Percentiles rank a stretch among this genome's conserved stretches.
These are phyloP conservation scores for Acanthamoeba royreba DNA, from an alignment of 208 protist species.

Conservation along the genomic window DNA sequence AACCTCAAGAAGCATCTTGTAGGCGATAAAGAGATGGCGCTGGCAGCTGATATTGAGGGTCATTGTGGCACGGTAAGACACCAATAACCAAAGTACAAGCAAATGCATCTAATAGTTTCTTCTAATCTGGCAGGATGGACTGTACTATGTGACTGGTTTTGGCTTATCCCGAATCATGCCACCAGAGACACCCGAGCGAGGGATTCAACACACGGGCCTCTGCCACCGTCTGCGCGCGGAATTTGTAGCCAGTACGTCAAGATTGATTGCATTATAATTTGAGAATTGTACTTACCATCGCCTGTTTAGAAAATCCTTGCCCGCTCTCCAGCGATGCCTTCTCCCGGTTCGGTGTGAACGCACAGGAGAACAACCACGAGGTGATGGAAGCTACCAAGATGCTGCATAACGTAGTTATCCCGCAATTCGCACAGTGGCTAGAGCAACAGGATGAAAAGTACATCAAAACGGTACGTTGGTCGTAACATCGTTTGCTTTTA, in stretches of 20 bases:
- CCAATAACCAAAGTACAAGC: neutral
- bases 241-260: slow-evolving; percentile 38
- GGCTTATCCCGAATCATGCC: slow-evolving; percentile 39
- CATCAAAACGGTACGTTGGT: slow-evolving; percentile 5
- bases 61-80: neutral
- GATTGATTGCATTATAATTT: neutral
- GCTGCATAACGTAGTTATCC: slow-evolving; percentile 34
- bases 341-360: slow-evolving; percentile 25
- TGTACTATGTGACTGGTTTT: slow-evolving; percentile 32
- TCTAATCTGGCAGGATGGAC: neutral
- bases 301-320: neutral
- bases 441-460: slow-evolving; percentile 31
- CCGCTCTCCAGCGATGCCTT: slow-evolving; percentile 44
- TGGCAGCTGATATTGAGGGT: slow-evolving; percentile 14
- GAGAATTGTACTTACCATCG: neutral
- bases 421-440: slow-evolving; percentile 39
- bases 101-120: neutral
- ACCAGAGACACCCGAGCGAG: slow-evolving; percentile 32
- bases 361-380: slow-evolving; percentile 50
- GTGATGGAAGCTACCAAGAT: slow-evolving; percentile 38
- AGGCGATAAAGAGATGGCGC: slow-evolving; percentile 24
- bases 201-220: slow-evolving; percentile 37
- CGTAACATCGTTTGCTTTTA: neutral
- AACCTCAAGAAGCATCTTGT: slow-evolving; percentile 51
- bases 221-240: slow-evolving; percentile 25